Conservation (phyloP, 495 filamentous ascomycete species). For the Penicillium daleae region DNA sequence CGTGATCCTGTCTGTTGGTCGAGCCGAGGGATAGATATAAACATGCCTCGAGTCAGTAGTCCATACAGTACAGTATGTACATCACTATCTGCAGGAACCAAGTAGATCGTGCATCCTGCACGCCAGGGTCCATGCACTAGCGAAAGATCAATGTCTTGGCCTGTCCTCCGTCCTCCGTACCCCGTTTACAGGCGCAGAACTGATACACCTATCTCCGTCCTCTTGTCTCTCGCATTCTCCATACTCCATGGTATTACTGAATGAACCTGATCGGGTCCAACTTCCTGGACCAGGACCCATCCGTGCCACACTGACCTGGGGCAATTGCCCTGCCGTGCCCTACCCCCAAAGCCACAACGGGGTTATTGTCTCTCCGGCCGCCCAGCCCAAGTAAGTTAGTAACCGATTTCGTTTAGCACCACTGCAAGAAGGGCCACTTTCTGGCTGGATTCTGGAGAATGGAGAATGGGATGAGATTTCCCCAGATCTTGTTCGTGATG, state of each 20-base stretch:
- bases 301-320: constrained; percentile 22
- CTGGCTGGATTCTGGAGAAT: constrained; percentile 8
- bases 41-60: constrained; percentile 2
- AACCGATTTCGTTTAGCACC: constrained; percentile 22
- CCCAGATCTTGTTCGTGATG: constrained; percentile 23
- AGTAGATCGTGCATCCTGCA: not conserved
- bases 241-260: not conserved
- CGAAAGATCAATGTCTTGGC: not conserved
- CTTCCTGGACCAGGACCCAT: constrained; percentile 2
- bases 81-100: not conserved
- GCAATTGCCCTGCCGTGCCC: constrained; percentile 12
- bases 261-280: not conserved
- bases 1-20: no score
- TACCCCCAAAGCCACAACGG: constrained; percentile 26
- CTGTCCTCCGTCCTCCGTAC: not conserved
- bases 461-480: constrained; percentile 21
- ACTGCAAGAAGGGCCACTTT: constrained; percentile 20
- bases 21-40: no score
- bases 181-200: not conserved
- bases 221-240: not conserved
- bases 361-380: constrained; percentile 14
- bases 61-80: no score
- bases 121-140: not conserved
- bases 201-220: constrained; percentile 4
- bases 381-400: constrained; percentile 11